Percentiles rank a stretch among this genome's conserved stretches.
Evolutionary conservation across 371 early-diverging fungal genomes (phyloP).

Genomic region (Dipsacomyces acuminosporus): DNA sequence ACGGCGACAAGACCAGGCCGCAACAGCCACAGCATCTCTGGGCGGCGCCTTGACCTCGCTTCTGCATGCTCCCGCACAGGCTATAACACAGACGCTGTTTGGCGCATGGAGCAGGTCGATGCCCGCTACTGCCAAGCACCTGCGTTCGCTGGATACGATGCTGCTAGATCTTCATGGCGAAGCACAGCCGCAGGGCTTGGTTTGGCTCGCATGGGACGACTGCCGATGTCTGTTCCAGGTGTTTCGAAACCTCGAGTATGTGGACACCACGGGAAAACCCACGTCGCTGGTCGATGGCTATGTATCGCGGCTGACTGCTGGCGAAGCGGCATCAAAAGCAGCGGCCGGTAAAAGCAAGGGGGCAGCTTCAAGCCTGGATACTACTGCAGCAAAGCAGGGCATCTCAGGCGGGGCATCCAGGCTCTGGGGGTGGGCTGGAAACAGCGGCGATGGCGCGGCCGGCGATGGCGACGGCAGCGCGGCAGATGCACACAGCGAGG

Average conservation of each 20-base stretch:
- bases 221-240: slow-evolving; percentile 27
- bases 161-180: slow-evolving; percentile 5
- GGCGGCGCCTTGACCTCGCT: slow-evolving; percentile 23
- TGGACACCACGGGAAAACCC: slow-evolving; percentile 29
- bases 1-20: slow-evolving; percentile 1
- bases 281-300: slow-evolving; percentile 33
- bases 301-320: slow-evolving; percentile 32
- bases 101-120: background rate
- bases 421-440: slow-evolving; percentile 11
- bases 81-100: slow-evolving; percentile 24
- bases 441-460: background rate
- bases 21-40: slow-evolving; percentile 6
- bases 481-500: slow-evolving; percentile 4
- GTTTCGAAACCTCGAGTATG: slow-evolving; percentile 34
- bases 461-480: background rate
- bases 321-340: slow-evolving; percentile 6
- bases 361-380: background rate
- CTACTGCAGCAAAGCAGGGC: background rate
- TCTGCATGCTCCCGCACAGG: slow-evolving; percentile 25
- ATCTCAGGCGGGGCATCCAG: background rate
- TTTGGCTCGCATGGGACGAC: slow-evolving; percentile 45
- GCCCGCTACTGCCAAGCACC: background rate
- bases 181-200: slow-evolving; percentile 9
- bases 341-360: background rate
- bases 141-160: slow-evolving; percentile 13